Conservation (phyloP, 257 asterid genomes). For the Ligustrum vulgare region DNA sequence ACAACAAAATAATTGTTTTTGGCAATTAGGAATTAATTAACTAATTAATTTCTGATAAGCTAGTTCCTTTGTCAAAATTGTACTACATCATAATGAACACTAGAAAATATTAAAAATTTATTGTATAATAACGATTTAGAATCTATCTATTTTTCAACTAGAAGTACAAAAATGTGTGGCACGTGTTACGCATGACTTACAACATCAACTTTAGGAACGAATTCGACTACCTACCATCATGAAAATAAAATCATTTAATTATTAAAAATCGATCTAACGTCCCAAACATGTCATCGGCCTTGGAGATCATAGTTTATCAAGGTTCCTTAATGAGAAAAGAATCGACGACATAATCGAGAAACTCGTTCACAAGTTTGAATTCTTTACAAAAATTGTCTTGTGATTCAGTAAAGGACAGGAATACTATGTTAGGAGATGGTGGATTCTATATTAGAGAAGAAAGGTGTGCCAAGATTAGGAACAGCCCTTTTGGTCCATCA, state of each 20-base stretch:
- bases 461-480: neutral
- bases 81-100: neutral
- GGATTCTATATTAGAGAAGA: neutral
- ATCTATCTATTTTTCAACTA: too few relatives aligned
- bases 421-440: neutral
- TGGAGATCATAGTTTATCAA: too few relatives aligned
- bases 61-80: neutral
- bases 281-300: too few relatives aligned
- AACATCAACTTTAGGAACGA: neutral
- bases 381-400: neutral
- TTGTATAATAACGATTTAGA: too few relatives aligned
- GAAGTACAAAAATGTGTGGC: neutral
- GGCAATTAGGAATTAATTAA: neutral
- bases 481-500: neutral
- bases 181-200: neutral
- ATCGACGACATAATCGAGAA: neutral
- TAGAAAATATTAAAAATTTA: too few relatives aligned
- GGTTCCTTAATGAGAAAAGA: too few relatives aligned
- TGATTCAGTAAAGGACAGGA: neutral
- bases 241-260: too few relatives aligned
- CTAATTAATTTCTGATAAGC: neutral
- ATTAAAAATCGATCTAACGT: too few relatives aligned
- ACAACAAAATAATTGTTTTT: neutral
- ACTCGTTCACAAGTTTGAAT: neutral
- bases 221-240: too few relatives aligned